Percentiles rank a stretch among this genome's conserved stretches.
These are phyloP conservation scores for Hymenoscyphus scutula DNA, from an alignment of 2,329 filamentous ascomycete genomes.

Conservation along the genomic window DNA sequence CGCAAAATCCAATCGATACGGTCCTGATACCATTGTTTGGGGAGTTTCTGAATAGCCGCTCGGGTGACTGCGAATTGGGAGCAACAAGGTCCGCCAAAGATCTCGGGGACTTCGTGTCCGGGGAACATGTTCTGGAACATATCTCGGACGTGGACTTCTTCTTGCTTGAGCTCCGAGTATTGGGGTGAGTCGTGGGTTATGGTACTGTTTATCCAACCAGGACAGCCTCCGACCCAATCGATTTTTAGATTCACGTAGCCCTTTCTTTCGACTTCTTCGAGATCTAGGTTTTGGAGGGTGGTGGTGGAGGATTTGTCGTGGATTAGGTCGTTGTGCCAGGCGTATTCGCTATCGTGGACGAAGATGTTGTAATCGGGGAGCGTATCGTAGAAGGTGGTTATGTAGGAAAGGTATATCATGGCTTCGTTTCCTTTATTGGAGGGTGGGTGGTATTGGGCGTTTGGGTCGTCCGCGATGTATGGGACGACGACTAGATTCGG, in stretches of 20 bases:
- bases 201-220: constrained; percentile 48
- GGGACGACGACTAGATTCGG: constrained; percentile 38
- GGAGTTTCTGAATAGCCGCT: constrained; percentile 47
- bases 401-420: constrained; percentile 59
- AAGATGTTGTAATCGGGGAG: constrained; percentile 58
- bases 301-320: constrained; percentile 37
- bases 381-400: constrained; percentile 59
- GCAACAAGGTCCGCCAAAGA: constrained; percentile 57
- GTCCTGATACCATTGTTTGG: constrained; percentile 50
- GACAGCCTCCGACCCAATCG: constrained; percentile 54
- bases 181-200: constrained; percentile 33
- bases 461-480: constrained; percentile 50
- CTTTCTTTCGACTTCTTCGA: constrained; percentile 42
- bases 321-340: constrained; percentile 39
- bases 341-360: constrained; percentile 55
- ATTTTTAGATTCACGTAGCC: constrained; percentile 57
- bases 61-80: constrained; percentile 62
- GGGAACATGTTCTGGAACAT: constrained; percentile 18
- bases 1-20: constrained; percentile 57
- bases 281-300: constrained; percentile 36
- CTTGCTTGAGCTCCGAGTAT: constrained; percentile 39
- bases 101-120: constrained; percentile 39
- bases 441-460: constrained; percentile 47
- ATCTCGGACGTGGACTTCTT: constrained; percentile 19
- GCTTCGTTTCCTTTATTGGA: constrained; percentile 62